Evolutionary conservation across 176 grass and related monocot genomes (phyloP), one percentile per base, ranked within the genome.

Genomic region (Oryza australiensis): DNA sequence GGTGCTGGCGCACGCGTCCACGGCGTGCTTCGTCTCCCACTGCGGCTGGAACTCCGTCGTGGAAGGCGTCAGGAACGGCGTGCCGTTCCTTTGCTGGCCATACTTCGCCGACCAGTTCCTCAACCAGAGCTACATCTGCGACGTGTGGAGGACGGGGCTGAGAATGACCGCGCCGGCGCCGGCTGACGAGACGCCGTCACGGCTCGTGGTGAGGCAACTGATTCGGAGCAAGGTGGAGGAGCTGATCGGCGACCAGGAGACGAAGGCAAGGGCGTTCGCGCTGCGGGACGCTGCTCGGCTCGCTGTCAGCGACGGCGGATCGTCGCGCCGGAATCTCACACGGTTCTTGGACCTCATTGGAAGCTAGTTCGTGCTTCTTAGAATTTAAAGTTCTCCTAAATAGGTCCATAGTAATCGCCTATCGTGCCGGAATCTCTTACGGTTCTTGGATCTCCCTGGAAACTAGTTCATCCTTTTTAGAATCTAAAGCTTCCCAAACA

Each of bases 21-120:
- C 86, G 65, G 64, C 75, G 13, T 89, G 90, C 18, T 90, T 93
- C 73, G 14, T 93, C 59, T 87, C 91, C 0, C 91, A 87, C 72
- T 87, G 87, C 1, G 87, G 87, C 14, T 92, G 87, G 87, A 92
- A 92, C 73, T 92, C 87, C 1, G 79, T 85, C 9, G 82, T 90
- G 72, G 91, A 93, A 28, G 91, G 51, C 5, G 15, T 76, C 70
- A 12, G 60, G 3, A 68, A 92, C 57, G 93, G 93, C 8, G 62
- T 88, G 24, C 86, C 76, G 45, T 85, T 96, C 38, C 51, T 93
- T 10, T 96, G 90, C 77, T 96, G 87, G 85, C 93, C 93, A 0
- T 93, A 81, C 86, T 90, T 89, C 12, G 70, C 48, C 0, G 93
- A 96, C 62, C 90, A 93, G 73, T 88, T 90, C 78, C 4, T 63